phyloP scores from a whole-genome alignment of 441 rosid genomes.

The Monsonia emarginata region DNA sequence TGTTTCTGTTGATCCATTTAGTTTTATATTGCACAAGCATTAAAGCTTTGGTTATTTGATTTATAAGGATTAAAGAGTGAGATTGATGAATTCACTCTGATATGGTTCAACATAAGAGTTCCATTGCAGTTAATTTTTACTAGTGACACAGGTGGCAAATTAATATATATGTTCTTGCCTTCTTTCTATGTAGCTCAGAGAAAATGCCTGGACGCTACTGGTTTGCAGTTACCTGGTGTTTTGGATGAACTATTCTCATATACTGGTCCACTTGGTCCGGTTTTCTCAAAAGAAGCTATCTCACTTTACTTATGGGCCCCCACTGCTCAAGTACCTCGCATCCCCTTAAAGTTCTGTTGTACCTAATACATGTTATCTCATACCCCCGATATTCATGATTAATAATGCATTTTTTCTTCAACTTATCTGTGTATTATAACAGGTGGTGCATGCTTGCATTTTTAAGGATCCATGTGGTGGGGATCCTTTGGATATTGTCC shows the following conservation, averaged over 20 bases:
- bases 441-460: slow-evolving; percentile 56
- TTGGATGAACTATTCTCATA: slow-evolving; percentile 74
- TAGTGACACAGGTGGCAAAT: neutral
- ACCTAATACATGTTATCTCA: slow-evolving; percentile 9
- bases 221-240: slow-evolving; percentile 80
- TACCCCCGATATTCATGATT: neutral
- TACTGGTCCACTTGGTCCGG: slow-evolving; percentile 79
- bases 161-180: slow-evolving; percentile 5
- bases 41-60: slow-evolving; percentile 1
- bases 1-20: neutral
- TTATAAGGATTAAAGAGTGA: neutral
- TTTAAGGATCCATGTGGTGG: slow-evolving; percentile 37
- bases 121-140: neutral
- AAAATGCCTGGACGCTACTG: slow-evolving; percentile 46
- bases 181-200: slow-evolving; percentile 45
- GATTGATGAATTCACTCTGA: slow-evolving; percentile 6
- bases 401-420: slow-evolving; percentile 14
- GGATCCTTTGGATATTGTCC: slow-evolving; percentile 43
- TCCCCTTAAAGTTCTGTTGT: slow-evolving; percentile 2
- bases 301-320: slow-evolving; percentile 89
- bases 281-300: slow-evolving; percentile 44
- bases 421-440: slow-evolving; percentile 26
- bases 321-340: slow-evolving; percentile 67
- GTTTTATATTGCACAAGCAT: slow-evolving; percentile 1
- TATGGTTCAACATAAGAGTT: neutral